A percentile compares a stretch with the other conserved stretches of the same genome.
Conservation (phyloP, 2,329 filamentous ascomycete species). For the Pseudogymnoascus sp. region DNA sequence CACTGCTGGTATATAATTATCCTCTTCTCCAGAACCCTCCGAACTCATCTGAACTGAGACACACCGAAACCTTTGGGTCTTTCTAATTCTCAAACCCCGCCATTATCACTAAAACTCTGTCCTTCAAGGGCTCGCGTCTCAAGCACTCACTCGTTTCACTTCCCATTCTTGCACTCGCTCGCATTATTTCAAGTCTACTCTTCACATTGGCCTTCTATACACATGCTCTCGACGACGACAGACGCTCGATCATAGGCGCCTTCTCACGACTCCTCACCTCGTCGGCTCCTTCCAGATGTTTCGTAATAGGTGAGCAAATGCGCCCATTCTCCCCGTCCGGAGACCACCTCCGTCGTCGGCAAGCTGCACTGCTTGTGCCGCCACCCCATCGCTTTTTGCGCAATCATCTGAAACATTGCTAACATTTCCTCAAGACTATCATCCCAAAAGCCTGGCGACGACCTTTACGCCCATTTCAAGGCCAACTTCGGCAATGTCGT, state of each 20-base stretch:
- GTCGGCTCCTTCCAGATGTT: slow-evolving; percentile 26
- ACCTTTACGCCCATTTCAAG: slow-evolving; percentile 77
- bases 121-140: neutral
- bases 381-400: neutral
- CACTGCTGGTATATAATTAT: slow-evolving; percentile 1
- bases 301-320: slow-evolving; percentile 29
- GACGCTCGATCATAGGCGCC: slow-evolving; percentile 4
- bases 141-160: neutral
- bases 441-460: slow-evolving; percentile 78
- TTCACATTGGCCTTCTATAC: neutral
- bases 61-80: neutral
- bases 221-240: neutral
- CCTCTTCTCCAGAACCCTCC: neutral
- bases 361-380: neutral
- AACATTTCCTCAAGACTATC: slow-evolving; percentile 32
- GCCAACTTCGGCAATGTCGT: slow-evolving; percentile 71
- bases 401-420: slow-evolving; percentile 12
- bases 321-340: neutral
- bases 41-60: neutral
- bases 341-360: neutral
- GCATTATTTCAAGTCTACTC: neutral
- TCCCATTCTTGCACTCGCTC: neutral
- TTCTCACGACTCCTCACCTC: neutral
- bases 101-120: neutral
- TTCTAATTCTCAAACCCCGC: neutral